Base-by-base conservation (phyloP, 371 early-diverging fungal species). In the Syncephalastrum monosporum region DNA sequence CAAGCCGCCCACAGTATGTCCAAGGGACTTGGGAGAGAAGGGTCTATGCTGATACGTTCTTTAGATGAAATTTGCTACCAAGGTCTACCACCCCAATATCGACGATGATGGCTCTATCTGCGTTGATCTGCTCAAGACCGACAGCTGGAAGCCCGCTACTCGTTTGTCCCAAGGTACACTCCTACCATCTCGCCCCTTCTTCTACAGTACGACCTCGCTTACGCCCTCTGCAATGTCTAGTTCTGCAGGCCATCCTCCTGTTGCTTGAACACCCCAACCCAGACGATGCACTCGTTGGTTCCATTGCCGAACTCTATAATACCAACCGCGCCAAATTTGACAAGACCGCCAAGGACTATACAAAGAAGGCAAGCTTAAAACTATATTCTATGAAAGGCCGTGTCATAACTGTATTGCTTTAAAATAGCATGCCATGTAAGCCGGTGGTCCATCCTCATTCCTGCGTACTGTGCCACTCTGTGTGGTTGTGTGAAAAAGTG, bases 61-160 rank as follows among this genome's bases (percentile, higher is more conserved):
- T 50, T 50, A 88, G 86, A 79, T 97, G 65, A 89, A 87, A 57
- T 93, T 97, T 65, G 61, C 65, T 27, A 95, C 95, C 38, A 89
- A 88, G 66, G 83, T 94, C 33, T 96, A 93, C 78, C 98, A 97
- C 68, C 95, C 95, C 29, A 97, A 97, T 68, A 88, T 97, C 49
- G 93, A 94, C 64, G 89, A 90, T 50, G 87, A 90, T 55, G 94
- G 94, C 0, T 77, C 89, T 5, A 90, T 88, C 54, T 88, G 88
- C 60, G 74, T 91, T 38, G 90, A 90, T 50, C 68, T 93, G 46
- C 71, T 97, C 44, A 94, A 95, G 68, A 72, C 82, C 6, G 93
- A 93, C 60, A 84, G 85, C n/a, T 97, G 98, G 98, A 94, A 92
- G 57, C 95, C 96, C 41, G 91, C 95, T 6, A 87, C 91, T 5